Conservation (phyloP, 768 basidiomycete genomes). For the Hygrocybe coccinea region DNA sequence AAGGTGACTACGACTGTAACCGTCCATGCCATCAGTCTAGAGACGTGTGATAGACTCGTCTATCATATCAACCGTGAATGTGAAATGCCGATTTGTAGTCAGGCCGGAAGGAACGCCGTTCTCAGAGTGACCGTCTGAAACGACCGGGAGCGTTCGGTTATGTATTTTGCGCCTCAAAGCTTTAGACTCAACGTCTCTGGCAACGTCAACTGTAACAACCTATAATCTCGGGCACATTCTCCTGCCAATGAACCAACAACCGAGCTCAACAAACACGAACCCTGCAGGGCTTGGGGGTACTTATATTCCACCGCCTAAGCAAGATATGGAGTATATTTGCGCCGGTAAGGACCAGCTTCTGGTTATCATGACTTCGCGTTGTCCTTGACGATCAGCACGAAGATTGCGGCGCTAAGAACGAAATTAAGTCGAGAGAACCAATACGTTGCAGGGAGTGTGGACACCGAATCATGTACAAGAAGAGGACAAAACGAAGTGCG, state of each 20-base stretch:
- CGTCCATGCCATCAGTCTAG: no score
- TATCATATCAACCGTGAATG: no score
- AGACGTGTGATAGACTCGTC: no score
- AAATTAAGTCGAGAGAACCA: constrained; percentile 85
- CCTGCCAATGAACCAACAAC: constrained; percentile 40
- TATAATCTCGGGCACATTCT: constrained; percentile 9
- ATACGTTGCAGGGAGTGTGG: constrained; percentile 96
- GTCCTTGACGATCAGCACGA: constrained; percentile 6
- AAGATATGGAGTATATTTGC: constrained; percentile 82
- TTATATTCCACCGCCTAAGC: constrained; percentile 38
- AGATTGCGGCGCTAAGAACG: constrained; percentile 93
- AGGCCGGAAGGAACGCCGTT: no score
- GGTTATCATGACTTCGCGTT: constrained; percentile 6
- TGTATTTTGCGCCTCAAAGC: no score
- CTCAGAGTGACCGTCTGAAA: no score
- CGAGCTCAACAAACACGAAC: constrained; percentile 18
- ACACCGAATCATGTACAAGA: constrained; percentile 99
- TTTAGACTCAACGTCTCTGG: no score
- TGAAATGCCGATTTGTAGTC: no score
- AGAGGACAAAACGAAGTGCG: constrained; percentile 89
- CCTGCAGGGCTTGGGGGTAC: constrained; percentile 2
- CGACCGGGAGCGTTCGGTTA: no score
- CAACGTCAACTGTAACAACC: no score
- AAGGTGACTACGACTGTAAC: no score
- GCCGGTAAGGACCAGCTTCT: constrained; percentile 52